Conservation (phyloP, 2,329 filamentous ascomycete species). For the Diplodia corticola region DNA sequence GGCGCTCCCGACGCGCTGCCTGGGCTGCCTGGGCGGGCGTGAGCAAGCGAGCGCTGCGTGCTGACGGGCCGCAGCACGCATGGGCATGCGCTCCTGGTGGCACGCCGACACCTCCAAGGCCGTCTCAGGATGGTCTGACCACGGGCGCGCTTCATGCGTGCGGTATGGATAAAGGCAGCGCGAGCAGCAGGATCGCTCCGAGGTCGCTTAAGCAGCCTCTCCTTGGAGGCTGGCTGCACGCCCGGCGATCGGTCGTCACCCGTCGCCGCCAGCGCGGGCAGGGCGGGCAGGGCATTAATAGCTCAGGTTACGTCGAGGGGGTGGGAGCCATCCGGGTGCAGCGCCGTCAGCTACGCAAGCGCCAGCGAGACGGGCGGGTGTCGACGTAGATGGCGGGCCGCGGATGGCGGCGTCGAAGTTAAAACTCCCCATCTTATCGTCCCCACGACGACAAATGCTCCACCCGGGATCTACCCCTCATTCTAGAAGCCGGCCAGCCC, state of each 20-base stretch:
- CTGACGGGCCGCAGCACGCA: not conserved
- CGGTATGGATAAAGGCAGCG: slow-evolving; percentile 12
- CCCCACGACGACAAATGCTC: not conserved
- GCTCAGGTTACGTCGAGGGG: slow-evolving; percentile 3
- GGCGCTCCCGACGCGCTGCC: not conserved
- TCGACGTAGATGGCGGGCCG: slow-evolving; percentile 5
- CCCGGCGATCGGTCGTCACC: slow-evolving; percentile 1
- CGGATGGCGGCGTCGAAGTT: not conserved
- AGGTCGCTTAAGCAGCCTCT: not conserved
- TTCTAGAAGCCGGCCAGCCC: slow-evolving; percentile 3
- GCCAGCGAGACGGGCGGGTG: not conserved
- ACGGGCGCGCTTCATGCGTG: not conserved
- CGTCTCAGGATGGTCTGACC: slow-evolving; percentile 10
- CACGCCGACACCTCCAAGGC: too few species aligned
- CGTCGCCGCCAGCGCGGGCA: too few species aligned
- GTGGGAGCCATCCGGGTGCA: not conserved
- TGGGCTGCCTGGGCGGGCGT: not conserved
- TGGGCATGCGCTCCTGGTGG: not conserved
- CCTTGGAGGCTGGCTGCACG: not conserved
- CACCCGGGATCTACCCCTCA: slow-evolving; percentile 8
- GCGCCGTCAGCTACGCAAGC: not conserved
- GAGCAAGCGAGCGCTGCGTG: not conserved
- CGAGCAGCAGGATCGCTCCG: not conserved
- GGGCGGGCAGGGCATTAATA: slow-evolving; percentile 7
- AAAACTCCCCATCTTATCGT: not conserved